Conservation (phyloP, 768 basidiomycete genomes). For the Pholiota microspora region DNA sequence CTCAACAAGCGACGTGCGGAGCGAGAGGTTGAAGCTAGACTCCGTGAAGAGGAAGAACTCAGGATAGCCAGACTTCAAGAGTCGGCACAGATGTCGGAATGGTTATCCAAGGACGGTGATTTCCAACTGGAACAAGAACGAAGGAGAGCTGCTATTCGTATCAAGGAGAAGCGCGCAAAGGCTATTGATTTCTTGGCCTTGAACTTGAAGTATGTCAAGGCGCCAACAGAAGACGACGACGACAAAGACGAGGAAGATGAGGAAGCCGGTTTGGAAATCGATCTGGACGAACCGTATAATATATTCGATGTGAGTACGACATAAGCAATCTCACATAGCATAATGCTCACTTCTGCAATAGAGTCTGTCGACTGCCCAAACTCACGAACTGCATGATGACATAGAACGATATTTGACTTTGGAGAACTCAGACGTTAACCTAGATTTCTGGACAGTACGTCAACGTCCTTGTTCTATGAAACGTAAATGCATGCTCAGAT, state of each 20-base stretch:
- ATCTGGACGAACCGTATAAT: slow-evolving; percentile 97
- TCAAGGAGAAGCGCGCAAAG: slow-evolving; percentile 95
- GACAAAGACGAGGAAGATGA: slow-evolving; percentile 57
- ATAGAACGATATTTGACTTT: slow-evolving; percentile 89
- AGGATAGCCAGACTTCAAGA: slow-evolving; percentile 88
- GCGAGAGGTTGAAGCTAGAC: slow-evolving; percentile 82
- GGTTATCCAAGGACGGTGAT: slow-evolving; percentile 95
- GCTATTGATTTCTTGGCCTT: slow-evolving; percentile 98
- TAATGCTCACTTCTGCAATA: slow-evolving; percentile 30
- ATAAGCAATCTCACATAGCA: slow-evolving; percentile 3
- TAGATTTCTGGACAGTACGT: slow-evolving; percentile 96
- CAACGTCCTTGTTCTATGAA: not conserved
- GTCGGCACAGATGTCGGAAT: slow-evolving; percentile 96
- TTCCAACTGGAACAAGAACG: slow-evolving; percentile 97
- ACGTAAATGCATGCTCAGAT: not conserved
- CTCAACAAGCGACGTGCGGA: slow-evolving; percentile 89
- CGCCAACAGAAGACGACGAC: slow-evolving; percentile 63
- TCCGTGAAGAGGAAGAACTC: slow-evolving; percentile 92
- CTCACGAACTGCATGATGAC: slow-evolving; percentile 91
- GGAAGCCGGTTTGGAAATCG: slow-evolving; percentile 92
- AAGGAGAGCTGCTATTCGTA: slow-evolving; percentile 85
- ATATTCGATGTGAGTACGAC: slow-evolving; percentile 82
- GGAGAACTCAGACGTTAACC: slow-evolving; percentile 79
- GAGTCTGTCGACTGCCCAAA: slow-evolving; percentile 86
- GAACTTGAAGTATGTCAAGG: slow-evolving; percentile 90